Evolutionary conservation across 768 basidiomycete genomes (phyloP).

Genomic region (Hemileccinum impolitum): DNA sequence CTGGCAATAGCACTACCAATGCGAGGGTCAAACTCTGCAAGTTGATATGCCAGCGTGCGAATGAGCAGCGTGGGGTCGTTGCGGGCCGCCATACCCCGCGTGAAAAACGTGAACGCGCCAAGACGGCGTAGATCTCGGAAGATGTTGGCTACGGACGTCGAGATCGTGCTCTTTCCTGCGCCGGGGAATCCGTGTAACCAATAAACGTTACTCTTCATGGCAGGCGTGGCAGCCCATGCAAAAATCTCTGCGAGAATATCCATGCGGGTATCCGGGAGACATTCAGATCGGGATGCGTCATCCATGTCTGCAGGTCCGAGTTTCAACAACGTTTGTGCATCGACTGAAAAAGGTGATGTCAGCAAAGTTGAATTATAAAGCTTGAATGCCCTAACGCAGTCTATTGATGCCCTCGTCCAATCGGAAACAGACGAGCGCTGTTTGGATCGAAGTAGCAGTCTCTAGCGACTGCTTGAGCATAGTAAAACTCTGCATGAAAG

Average conservation of each 20-base stretch:
- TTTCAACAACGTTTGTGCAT: constrained; percentile 20
- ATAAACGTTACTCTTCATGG: constrained; percentile 19
- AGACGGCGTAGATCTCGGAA: constrained; percentile 32
- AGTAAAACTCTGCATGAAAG: constrained; percentile 22
- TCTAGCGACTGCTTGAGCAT: constrained; percentile 26
- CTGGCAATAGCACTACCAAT: constrained; percentile 24
- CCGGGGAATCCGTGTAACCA: constrained; percentile 37
- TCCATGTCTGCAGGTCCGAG: constrained; percentile 31
- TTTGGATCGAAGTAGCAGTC: constrained; percentile 23
- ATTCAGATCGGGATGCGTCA: constrained; percentile 21
- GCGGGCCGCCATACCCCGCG: constrained; percentile 27
- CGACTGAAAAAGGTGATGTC: constrained; percentile 6
- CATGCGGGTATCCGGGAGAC: constrained; percentile 32
- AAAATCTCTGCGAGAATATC: constrained; percentile 27
- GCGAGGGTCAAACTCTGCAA: constrained; percentile 31
- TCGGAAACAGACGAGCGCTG: constrained; percentile 27
- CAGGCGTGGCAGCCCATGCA: constrained; percentile 24
- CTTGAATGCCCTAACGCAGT: constrained; percentile 18
- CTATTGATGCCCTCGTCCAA: constrained; percentile 25
- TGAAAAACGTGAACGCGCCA: constrained; percentile 36
- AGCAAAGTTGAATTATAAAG: background rate
- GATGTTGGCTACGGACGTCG: constrained; percentile 34
- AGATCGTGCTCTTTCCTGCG: constrained; percentile 35
- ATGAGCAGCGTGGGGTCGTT: constrained; percentile 30
- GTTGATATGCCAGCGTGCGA: constrained; percentile 35